Evolutionary conservation across 2,329 filamentous ascomycete genomes (phyloP).

Genomic region (Dactylella cylindrospora): DNA sequence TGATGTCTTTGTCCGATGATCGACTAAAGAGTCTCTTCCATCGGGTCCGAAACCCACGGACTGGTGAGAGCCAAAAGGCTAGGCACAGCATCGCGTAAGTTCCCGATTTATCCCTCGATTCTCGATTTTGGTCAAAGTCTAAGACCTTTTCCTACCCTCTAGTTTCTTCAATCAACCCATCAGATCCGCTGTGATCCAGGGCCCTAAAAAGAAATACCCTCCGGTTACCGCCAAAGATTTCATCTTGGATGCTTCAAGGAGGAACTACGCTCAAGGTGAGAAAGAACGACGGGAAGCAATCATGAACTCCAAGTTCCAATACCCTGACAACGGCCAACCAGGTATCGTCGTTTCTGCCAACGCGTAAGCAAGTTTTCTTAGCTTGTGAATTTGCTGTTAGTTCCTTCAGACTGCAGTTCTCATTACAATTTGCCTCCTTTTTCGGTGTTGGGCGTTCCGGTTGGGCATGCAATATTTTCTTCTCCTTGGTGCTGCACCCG

Average conservation of each 20-base stretch:
- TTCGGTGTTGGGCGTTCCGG: too few species aligned
- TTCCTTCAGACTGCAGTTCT: too few species aligned
- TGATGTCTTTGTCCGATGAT: slow-evolving; percentile 69
- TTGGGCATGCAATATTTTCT: too few species aligned
- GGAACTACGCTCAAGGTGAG: slow-evolving; percentile 54
- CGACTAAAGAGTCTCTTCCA: slow-evolving; percentile 68
- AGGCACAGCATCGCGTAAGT: slow-evolving; percentile 63
- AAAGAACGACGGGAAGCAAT: slow-evolving; percentile 37
- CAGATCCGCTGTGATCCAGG: slow-evolving; percentile 62
- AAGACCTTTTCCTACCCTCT: background rate
- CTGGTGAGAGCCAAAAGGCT: slow-evolving; percentile 60
- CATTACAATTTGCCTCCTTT: too few species aligned
- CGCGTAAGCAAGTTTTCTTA: slow-evolving; percentile 16
- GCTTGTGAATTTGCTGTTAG: too few species aligned
- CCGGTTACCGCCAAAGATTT: slow-evolving; percentile 64
- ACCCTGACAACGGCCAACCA: slow-evolving; percentile 33
- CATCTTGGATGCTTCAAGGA: slow-evolving; percentile 60
- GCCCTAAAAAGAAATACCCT: slow-evolving; percentile 64
- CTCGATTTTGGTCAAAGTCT: background rate
- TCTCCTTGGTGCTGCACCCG: too few species aligned
- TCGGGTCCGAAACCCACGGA: slow-evolving; percentile 60
- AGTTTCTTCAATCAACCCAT: slow-evolving; percentile 66
- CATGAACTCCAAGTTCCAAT: slow-evolving; percentile 39
- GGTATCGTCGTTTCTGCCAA: slow-evolving; percentile 39
- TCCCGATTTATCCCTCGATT: background rate